Conservation (phyloP, 1,284 basidiomycete genomes). For the Austroboletus rostrupii region DNA sequence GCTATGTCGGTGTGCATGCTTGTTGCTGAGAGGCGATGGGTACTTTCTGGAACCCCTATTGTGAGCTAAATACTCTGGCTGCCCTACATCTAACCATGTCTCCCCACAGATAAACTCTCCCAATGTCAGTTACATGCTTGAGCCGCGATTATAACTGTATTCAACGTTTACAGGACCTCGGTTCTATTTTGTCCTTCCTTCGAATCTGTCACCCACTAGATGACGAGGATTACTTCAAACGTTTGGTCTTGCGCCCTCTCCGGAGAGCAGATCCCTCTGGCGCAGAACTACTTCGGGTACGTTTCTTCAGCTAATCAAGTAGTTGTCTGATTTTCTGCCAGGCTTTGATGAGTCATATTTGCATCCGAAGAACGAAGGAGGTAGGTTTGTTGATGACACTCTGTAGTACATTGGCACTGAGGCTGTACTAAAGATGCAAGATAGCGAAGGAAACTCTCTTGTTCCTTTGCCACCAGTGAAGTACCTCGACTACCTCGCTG, state of each 20-base stretch:
- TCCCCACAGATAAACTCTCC: conserved; percentile 72
- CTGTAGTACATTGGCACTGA: conserved; percentile 5
- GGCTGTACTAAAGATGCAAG: conserved; percentile 64
- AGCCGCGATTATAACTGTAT: background rate
- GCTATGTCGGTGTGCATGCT: conserved; percentile 67
- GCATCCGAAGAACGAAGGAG: conserved; percentile 85
- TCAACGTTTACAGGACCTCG: conserved; percentile 60
- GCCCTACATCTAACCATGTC: conserved; percentile 1
- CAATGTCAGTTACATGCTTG: conserved; percentile 36
- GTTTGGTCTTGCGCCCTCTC: conserved; percentile 68
- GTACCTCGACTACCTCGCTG: conserved; percentile 8
- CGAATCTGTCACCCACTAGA: conserved; percentile 79
- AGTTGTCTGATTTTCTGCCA: conserved; percentile 26
- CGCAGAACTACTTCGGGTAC: conserved; percentile 66
- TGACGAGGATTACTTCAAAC: conserved; percentile 75
- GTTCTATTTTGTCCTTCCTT: conserved; percentile 79
- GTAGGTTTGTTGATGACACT: conserved; percentile 33
- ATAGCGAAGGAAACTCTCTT: conserved; percentile 66
- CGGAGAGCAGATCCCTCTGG: conserved; percentile 64
- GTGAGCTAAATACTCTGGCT: conserved; percentile 38
- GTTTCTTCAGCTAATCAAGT: conserved; percentile 18
- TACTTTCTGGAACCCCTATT: conserved; percentile 83
- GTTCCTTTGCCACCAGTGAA: conserved; percentile 72
- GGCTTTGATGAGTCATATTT: conserved; percentile 81
- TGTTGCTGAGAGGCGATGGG: conserved; percentile 74